A percentile compares a stretch with the other conserved stretches of the same genome.
Conservation (phyloP, 1,139 yeast species). For the Sugiyamaella japonica region DNA sequence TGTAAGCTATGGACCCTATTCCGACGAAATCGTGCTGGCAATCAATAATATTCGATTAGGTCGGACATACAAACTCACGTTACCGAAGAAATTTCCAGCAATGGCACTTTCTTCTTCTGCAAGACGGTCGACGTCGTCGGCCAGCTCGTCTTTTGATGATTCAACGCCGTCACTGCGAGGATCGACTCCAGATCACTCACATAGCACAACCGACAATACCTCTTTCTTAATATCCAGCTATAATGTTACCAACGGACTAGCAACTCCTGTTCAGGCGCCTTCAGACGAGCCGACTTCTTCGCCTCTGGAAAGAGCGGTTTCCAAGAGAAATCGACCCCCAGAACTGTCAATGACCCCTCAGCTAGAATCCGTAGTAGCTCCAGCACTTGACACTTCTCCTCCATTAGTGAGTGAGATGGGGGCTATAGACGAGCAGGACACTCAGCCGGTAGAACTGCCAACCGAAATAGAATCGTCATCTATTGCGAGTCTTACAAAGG, state of each 20-base stretch:
- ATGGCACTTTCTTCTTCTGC: constrained; percentile 13
- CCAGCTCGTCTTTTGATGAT: background rate
- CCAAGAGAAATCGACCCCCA: background rate
- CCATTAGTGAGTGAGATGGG: background rate
- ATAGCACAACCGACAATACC: background rate
- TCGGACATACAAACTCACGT: constrained; percentile 9
- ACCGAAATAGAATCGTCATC: background rate
- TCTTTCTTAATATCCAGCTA: constrained; percentile 1
- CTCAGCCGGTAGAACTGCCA: constrained; percentile 8
- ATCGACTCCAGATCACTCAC: constrained; percentile 6
- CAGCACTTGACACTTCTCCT: background rate
- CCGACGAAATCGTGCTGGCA: constrained; percentile 19
- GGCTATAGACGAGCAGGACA: background rate
- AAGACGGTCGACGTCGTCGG: background rate
- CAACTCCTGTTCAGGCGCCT: constrained; percentile 1
- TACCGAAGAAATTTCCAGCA: constrained; percentile 22
- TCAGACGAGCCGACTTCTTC: constrained; percentile 4
- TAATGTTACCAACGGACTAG: background rate
- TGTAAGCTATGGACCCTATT: constrained; percentile 19
- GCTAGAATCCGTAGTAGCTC: background rate
- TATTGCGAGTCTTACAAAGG: background rate
- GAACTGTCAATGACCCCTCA: constrained; percentile 9
- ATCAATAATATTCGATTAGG: constrained; percentile 14
- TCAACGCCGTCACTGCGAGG: background rate
- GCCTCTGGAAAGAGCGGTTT: constrained; percentile 6